Evolutionary conservation across 2,329 filamentous ascomycete genomes (phyloP).

Genomic region (Trichoderma aggressivum): DNA sequence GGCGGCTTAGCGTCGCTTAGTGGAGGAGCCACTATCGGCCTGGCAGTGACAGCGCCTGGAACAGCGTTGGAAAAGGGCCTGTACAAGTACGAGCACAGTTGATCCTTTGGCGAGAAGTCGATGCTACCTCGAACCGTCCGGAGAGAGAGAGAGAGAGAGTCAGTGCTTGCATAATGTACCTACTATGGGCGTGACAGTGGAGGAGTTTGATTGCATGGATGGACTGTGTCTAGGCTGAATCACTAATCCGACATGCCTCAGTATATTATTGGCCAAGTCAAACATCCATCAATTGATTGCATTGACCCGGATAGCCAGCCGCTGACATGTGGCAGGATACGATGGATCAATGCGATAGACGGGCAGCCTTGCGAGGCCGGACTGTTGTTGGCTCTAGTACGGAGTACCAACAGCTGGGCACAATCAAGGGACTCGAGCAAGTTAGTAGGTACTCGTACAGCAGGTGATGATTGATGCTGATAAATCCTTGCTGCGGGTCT

Average conservation of each 20-base stretch:
- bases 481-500: neutral
- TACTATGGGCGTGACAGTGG: neutral
- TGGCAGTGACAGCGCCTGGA: conserved; percentile 1
- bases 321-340: neutral
- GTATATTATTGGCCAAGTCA: neutral
- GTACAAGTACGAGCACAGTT: neutral
- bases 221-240: neutral
- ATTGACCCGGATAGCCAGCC: neutral
- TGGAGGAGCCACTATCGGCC: neutral
- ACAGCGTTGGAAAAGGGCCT: neutral
- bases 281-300: neutral
- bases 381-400: neutral
- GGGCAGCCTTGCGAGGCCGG: neutral
- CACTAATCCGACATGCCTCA: neutral
- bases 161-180: neutral
- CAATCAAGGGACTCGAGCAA: neutral
- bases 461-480: neutral
- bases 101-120: neutral
- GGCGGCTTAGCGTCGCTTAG: conserved; percentile 15
- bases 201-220: neutral
- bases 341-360: too few relatives aligned
- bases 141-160: too few relatives aligned
- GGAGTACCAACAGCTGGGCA: neutral
- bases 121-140: neutral
- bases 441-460: too few relatives aligned